Evolutionary conservation across 257 asterid genomes (phyloP).

Genomic region (Fraxinus quadrangulata): DNA sequence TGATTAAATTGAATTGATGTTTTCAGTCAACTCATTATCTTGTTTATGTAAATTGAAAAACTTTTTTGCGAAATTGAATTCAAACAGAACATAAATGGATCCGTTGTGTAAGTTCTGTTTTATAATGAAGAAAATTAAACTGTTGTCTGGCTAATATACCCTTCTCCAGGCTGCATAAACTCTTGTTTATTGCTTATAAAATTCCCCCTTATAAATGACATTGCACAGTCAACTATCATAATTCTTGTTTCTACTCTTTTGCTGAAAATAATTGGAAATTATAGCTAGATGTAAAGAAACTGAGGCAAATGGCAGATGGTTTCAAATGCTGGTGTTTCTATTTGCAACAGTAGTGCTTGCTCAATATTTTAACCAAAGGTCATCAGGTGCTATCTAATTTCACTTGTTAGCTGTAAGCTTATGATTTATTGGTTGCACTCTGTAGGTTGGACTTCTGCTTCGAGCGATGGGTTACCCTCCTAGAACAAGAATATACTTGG

Average conservation of each 20-base stretch:
- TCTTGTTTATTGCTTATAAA: neutral
- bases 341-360: neutral
- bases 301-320: neutral
- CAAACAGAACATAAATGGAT: neutral
- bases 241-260: neutral
- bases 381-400: neutral
- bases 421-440: neutral
- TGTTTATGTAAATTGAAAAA: neutral
- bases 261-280: neutral
- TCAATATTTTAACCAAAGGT: neutral
- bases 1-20: neutral
- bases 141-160: neutral
- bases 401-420: neutral
- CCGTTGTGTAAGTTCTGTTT: neutral
- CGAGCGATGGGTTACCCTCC: slow-evolving; percentile 97
- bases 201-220: neutral
- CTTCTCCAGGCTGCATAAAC: neutral
- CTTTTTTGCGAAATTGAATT: neutral
- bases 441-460: slow-evolving; percentile 92
- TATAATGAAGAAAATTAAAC: neutral
- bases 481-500: slow-evolving; percentile 81
- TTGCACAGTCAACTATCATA: neutral
- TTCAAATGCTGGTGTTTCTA: neutral
- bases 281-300: neutral
- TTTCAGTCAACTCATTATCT: neutral